Conservation (phyloP, 176 grass and related monocot species). For the Thalia dealbata region DNA sequence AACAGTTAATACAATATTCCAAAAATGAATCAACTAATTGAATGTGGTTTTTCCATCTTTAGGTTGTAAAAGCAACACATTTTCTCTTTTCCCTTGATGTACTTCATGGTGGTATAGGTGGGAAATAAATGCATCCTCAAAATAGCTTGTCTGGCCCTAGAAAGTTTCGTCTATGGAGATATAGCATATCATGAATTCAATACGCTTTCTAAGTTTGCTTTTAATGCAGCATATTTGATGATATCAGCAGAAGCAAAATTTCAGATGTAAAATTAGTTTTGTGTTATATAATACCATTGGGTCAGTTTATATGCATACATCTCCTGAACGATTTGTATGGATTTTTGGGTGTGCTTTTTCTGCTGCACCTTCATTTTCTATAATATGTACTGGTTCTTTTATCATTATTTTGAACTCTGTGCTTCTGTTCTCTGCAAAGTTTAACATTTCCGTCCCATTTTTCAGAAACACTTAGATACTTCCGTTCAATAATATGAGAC, state of each 20-base stretch:
- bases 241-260: not conserved
- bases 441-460: not conserved
- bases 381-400: not conserved
- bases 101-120: not conserved
- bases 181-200: too few species aligned
- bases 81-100: not conserved
- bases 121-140: not conserved
- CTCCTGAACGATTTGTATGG: not conserved
- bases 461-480: not conserved
- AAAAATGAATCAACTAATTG: too few species aligned
- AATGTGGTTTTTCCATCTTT: too few species aligned
- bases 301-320: not conserved
- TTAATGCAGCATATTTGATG: too few species aligned
- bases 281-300: not conserved
- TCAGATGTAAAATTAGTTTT: not conserved
- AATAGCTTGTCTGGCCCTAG: not conserved
- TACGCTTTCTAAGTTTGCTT: too few species aligned
- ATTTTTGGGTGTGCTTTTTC: not conserved
- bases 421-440: too few species aligned
- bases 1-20: not conserved
- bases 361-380: not conserved
- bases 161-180: not conserved
- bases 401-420: not conserved
- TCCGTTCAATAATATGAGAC: too few species aligned
- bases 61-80: too few species aligned